phyloP scores from a whole-genome alignment of 495 filamentous ascomycete species.

The Podospora conica region DNA sequence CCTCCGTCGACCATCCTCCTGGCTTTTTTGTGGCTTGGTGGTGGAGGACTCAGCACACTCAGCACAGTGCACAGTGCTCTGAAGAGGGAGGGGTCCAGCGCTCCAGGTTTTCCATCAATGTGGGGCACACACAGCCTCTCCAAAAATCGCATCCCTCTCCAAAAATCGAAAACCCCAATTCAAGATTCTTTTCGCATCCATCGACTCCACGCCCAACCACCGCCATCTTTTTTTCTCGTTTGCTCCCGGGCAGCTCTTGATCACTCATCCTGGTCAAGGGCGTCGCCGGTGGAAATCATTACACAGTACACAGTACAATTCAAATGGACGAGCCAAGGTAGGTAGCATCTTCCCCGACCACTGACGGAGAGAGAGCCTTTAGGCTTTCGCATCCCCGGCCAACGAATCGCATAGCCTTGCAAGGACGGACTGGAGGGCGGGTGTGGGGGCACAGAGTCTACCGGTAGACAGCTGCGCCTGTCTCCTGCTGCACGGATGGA shows the following conservation, averaged over 20 bases:
- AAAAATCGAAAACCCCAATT: background rate
- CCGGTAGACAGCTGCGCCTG: constrained; percentile 8
- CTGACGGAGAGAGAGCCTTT: too few relatives aligned
- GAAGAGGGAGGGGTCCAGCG: too few relatives aligned
- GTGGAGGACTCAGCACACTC: background rate
- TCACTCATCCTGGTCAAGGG: too few relatives aligned
- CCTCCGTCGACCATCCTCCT: background rate
- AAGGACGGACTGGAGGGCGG: background rate
- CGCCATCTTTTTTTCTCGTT: background rate
- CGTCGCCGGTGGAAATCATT: too few relatives aligned
- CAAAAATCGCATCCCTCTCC: background rate
- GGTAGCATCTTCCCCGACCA: background rate
- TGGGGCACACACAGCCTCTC: background rate
- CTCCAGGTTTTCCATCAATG: too few relatives aligned
- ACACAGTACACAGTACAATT: too few relatives aligned
- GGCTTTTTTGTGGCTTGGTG: background rate
- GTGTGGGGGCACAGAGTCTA: constrained; percentile 12
- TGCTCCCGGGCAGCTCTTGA: background rate
- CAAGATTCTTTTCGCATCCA: background rate
- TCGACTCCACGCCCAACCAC: background rate
- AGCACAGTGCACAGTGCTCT: background rate
- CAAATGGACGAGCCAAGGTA: background rate
- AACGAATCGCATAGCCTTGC: background rate
- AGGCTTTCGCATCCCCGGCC: too few relatives aligned
- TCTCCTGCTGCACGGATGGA: background rate